Evolutionary conservation across 1,284 basidiomycete species (phyloP).

Genomic region (Takashimella koratensis): DNA sequence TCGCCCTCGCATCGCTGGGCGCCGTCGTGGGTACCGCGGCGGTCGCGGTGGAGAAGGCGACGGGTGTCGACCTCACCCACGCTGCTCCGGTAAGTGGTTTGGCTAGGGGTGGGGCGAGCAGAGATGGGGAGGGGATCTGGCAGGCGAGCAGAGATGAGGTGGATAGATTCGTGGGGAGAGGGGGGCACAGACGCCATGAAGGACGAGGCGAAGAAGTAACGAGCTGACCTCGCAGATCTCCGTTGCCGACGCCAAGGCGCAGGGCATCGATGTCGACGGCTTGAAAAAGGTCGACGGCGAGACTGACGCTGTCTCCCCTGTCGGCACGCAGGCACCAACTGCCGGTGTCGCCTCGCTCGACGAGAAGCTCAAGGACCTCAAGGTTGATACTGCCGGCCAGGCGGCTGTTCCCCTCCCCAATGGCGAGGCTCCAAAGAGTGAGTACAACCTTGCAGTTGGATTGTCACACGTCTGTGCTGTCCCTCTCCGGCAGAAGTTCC

Average conservation of each 20-base stretch:
- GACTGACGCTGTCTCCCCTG: conserved; percentile 27
- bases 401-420: conserved; percentile 19
- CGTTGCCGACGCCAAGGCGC: conserved; percentile 42
- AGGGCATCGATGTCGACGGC: conserved; percentile 38
- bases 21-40: conserved; percentile 25
- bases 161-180: too few species aligned
- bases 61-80: conserved; percentile 42
- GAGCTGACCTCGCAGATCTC: too few species aligned
- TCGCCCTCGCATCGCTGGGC: conserved; percentile 30
- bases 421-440: conserved; percentile 22
- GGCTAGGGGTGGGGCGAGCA: too few species aligned
- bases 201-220: too few species aligned
- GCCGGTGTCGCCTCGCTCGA: conserved; percentile 34
- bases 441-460: not conserved
- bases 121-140: too few species aligned
- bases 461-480: not conserved
- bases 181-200: too few species aligned
- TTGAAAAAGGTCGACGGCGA: conserved; percentile 28
- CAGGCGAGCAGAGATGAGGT: too few species aligned
- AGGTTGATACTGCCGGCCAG: conserved; percentile 10
- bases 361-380: conserved; percentile 37
- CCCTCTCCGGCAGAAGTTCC: not conserved
- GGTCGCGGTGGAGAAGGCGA: conserved; percentile 34
- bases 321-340: conserved; percentile 27
- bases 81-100: conserved; percentile 33